These are phyloP conservation scores for Naganishia liquefaciens DNA, from an alignment of 1,284 basidiomycete genomes.

Conservation along the genomic window DNA sequence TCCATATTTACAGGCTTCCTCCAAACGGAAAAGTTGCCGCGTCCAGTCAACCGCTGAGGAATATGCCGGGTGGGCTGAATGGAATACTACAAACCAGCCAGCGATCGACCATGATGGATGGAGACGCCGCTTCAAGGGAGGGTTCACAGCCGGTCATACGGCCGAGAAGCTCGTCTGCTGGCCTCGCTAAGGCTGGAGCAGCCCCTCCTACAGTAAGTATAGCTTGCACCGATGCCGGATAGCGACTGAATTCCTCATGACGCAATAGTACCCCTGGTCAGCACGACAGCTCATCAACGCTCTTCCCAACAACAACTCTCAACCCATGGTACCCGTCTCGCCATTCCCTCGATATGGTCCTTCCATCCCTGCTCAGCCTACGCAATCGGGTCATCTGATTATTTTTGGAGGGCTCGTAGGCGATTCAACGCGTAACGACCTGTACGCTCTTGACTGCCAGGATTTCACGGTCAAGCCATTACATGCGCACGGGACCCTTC, in stretches of 20 bases:
- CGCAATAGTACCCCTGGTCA: slow-evolving; percentile 30
- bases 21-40: not conserved
- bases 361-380: slow-evolving; percentile 83
- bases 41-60: slow-evolving; percentile 4
- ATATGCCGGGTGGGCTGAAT: slow-evolving; percentile 20
- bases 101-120: slow-evolving; percentile 16
- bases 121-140: not conserved
- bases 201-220: slow-evolving; percentile 23
- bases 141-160: not conserved
- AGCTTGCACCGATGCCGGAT: not conserved
- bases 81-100: slow-evolving; percentile 11
- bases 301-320: slow-evolving; percentile 19
- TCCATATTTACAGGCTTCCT: not conserved
- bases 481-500: slow-evolving; percentile 86
- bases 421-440: slow-evolving; percentile 87
- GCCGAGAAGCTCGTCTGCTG: slow-evolving; percentile 13
- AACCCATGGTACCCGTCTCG: slow-evolving; percentile 31
- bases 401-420: slow-evolving; percentile 95
- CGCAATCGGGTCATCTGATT: slow-evolving; percentile 83
- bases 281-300: slow-evolving; percentile 15
- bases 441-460: slow-evolving; percentile 83
- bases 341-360: slow-evolving; percentile 98
- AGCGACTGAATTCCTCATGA: not conserved
- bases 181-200: not conserved
- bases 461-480: slow-evolving; percentile 75